A percentile compares a stretch with the other conserved stretches of the same genome.
phyloP scores from a whole-genome alignment of 177 flowering plant genomes.

The Vitis hybrid region DNA sequence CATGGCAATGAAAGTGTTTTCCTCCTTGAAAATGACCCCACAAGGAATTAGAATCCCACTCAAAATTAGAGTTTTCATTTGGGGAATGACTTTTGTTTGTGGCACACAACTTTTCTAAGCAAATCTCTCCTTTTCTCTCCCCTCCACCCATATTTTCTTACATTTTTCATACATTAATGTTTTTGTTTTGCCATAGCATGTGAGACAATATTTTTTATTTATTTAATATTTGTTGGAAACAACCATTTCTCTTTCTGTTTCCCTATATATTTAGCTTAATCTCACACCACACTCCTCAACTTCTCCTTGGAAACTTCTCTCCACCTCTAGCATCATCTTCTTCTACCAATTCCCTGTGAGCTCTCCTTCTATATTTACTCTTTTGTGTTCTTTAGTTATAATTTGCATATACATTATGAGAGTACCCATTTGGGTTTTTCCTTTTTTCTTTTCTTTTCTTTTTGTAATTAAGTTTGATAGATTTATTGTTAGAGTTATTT shows the following conservation, averaged over 20 bases:
- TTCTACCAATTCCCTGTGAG: not conserved
- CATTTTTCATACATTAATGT: too few species aligned
- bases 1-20: not conserved
- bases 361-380: not conserved
- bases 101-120: too few species aligned
- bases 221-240: too few species aligned
- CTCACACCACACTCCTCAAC: conserved; percentile 1
- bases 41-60: too few species aligned
- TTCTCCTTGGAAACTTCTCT: conserved; percentile 1
- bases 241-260: not conserved
- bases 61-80: too few species aligned
- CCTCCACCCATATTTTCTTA: not conserved
- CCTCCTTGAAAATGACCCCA: conserved; percentile 14
- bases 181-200: too few species aligned
- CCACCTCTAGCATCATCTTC: not conserved
- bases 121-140: not conserved
- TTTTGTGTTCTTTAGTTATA: too few species aligned
- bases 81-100: too few species aligned
- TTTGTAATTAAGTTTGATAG: too few species aligned
- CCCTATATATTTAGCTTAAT: conserved; percentile 18
- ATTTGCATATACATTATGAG: too few species aligned
- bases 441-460: not conserved
- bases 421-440: not conserved
- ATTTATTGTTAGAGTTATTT: not conserved
- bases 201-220: too few species aligned